Evolutionary conservation across 805 yeast genomes (phyloP).

Genomic region (Komagataella pastoris): DNA sequence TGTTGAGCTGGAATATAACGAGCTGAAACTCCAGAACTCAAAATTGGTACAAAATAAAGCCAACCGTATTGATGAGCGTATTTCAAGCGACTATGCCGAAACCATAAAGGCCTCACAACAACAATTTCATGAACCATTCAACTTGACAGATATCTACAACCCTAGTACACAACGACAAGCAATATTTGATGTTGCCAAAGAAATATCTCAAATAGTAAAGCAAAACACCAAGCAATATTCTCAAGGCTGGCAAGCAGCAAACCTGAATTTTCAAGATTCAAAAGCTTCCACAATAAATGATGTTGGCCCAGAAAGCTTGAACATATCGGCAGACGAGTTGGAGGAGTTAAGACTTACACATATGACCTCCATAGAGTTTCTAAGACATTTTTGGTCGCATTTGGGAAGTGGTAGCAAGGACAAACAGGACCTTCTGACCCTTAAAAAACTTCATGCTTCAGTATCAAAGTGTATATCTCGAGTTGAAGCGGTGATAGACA

Average conservation of each 20-base stretch:
- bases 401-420: constrained; percentile 24
- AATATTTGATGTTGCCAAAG: constrained; percentile 28
- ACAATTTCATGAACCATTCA: constrained; percentile 1
- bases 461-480: constrained; percentile 33
- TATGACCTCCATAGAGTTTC: constrained; percentile 61
- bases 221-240: constrained; percentile 41
- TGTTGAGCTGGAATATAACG: constrained; percentile 36
- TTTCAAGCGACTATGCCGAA: background rate
- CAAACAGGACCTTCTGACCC: constrained; percentile 14
- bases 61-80: background rate
- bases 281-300: constrained; percentile 1
- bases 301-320: constrained; percentile 2
- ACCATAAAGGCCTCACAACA: background rate
- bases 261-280: constrained; percentile 5
- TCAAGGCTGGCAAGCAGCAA: constrained; percentile 23
- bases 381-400: constrained; percentile 64
- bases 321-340: constrained; percentile 19
- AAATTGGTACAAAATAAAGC: background rate
- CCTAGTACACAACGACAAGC: constrained; percentile 12
- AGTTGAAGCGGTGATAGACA: constrained; percentile 19
- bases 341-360: constrained; percentile 50
- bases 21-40: constrained; percentile 19
- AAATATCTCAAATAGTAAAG: constrained; percentile 33
- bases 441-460: constrained; percentile 35
- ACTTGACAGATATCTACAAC: constrained; percentile 14